phyloP scores from a whole-genome alignment of 441 rosid genomes.

The Populus hybrid region DNA sequence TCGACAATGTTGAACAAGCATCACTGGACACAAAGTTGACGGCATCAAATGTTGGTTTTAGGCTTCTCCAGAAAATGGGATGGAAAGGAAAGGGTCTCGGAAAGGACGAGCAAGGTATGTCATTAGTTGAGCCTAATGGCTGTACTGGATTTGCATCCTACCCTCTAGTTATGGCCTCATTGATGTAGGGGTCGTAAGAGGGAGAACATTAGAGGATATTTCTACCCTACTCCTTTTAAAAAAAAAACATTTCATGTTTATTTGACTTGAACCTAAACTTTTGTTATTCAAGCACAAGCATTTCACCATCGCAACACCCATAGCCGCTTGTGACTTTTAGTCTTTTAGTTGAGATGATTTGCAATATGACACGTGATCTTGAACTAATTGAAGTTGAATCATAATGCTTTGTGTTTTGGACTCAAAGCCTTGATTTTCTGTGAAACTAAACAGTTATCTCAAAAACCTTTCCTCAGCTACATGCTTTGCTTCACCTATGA shows the following conservation, averaged over 20 bases:
- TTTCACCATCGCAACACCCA: too few relatives aligned
- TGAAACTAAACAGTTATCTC: neutral
- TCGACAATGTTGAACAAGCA: conserved; percentile 90
- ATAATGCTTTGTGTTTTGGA: neutral
- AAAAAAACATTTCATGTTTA: neutral
- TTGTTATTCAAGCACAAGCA: too few relatives aligned
- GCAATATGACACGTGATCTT: neutral
- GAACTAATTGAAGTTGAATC: neutral
- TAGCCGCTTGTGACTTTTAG: too few relatives aligned
- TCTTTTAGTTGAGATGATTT: neutral
- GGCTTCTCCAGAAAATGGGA: conserved; percentile 96
- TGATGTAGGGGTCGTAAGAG: neutral
- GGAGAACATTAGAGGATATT: neutral
- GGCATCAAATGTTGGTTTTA: conserved; percentile 80
- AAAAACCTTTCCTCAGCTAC: neutral
- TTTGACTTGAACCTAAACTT: neutral
- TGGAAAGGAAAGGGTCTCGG: conserved; percentile 99
- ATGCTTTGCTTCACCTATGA: neutral
- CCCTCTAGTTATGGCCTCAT: neutral
- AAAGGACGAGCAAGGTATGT: conserved; percentile 86
- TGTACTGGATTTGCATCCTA: neutral
- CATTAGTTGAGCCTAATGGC: neutral
- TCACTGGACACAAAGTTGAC: conserved; percentile 72
- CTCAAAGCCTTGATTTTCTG: neutral
- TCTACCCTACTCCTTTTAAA: neutral